A percentile compares a stretch with the other conserved stretches of the same genome.
phyloP scores from a whole-genome alignment of 495 filamentous ascomycete genomes.

The Penicillium turbatum region DNA sequence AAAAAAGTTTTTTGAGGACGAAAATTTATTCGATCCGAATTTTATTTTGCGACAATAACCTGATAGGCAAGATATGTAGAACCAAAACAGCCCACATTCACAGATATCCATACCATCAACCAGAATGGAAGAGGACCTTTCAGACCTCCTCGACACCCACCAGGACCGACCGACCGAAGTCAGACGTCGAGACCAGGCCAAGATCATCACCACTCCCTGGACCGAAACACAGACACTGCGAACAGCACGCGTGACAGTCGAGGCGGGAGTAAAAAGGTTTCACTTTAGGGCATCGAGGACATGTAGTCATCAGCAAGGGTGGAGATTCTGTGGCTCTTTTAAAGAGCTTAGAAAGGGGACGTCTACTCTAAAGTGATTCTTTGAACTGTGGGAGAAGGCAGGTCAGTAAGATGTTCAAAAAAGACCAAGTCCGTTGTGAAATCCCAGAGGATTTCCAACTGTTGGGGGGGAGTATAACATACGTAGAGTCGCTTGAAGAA shows the following conservation, averaged over 20 bases:
- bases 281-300: constrained; percentile 70
- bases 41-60: not conserved
- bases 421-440: not conserved
- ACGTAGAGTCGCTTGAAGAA: constrained; percentile 63
- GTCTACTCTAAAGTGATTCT: constrained; percentile 92
- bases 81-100: not conserved
- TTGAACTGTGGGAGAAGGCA: constrained; percentile 51
- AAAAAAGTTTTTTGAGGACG: too few species aligned
- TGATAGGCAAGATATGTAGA: not conserved
- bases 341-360: constrained; percentile 72
- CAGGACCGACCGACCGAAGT: constrained; percentile 61
- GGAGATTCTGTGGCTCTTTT: constrained; percentile 72
- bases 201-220: constrained; percentile 72
- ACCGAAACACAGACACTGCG: constrained; percentile 32
- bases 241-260: constrained; percentile 36
- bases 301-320: constrained; percentile 70
- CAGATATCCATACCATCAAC: constrained; percentile 14
- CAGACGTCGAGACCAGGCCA: constrained; percentile 54
- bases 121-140: constrained; percentile 48
- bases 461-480: constrained; percentile 39
- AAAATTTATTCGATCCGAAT: too few species aligned
- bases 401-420: constrained; percentile 24
- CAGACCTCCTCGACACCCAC: constrained; percentile 69
- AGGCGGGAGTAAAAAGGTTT: constrained; percentile 58
- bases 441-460: not conserved